Conservation (phyloP, 2,329 filamentous ascomycete species). For the Chalara sp. region DNA sequence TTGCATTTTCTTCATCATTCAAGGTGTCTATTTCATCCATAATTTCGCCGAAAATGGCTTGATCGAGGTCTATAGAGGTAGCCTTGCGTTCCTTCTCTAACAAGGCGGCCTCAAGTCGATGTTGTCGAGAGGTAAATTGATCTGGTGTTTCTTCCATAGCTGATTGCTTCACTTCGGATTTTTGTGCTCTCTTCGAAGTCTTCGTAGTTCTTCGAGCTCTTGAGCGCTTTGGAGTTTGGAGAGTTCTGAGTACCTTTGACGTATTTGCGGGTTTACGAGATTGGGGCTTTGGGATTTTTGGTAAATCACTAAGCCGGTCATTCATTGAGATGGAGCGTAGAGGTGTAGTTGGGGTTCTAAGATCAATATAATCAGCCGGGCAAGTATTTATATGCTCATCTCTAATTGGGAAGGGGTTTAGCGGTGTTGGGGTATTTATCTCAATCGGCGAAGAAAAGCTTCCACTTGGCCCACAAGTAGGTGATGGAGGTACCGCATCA, state of each 20-base stretch:
- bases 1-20: not conserved
- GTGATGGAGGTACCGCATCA: too few species aligned
- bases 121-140: too few species aligned
- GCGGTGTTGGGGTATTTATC: too few species aligned
- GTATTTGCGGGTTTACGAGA: not conserved
- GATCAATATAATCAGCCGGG: not conserved
- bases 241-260: not conserved
- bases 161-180: too few species aligned
- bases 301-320: too few species aligned
- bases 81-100: slow-evolving; percentile 6
- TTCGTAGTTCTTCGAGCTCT: slow-evolving; percentile 54
- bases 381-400: not conserved
- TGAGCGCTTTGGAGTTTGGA: slow-evolving; percentile 20
- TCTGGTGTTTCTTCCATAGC: too few species aligned
- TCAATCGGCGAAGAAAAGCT: too few species aligned
- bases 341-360: too few species aligned
- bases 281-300: too few species aligned
- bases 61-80: slow-evolving; percentile 11
- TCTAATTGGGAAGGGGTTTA: too few species aligned
- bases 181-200: not conserved
- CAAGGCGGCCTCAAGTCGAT: not conserved
- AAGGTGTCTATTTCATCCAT: slow-evolving; percentile 9
- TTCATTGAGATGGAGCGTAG: too few species aligned
- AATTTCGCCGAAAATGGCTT: slow-evolving; percentile 15
- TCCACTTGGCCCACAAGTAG: too few species aligned